These are phyloP conservation scores for Zizania palustris DNA, from an alignment of 202 grass and related monocot species.

Conservation along the genomic window DNA sequence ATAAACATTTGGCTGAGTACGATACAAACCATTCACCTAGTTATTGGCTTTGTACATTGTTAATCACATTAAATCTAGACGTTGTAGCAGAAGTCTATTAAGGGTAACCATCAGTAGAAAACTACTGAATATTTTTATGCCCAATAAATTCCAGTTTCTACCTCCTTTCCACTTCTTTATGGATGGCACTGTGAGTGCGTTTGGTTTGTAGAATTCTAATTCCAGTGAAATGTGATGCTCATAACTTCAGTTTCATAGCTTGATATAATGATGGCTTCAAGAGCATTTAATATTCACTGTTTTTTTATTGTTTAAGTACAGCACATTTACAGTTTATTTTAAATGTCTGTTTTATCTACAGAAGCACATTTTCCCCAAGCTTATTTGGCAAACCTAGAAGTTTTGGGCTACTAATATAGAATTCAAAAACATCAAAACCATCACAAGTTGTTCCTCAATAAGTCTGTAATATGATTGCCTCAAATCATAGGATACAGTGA, in stretches of 20 bases:
- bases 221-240: not conserved
- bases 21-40: not conserved
- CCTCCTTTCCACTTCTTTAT: not conserved
- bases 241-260: not conserved
- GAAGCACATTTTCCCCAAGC: not conserved
- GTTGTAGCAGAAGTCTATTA: not conserved
- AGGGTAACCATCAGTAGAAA: not conserved
- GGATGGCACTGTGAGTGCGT: not conserved
- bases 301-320: too few relatives aligned
- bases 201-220: not conserved
- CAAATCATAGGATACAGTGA: slow-evolving; percentile 2
- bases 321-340: not conserved
- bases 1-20: not conserved
- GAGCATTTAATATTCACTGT: too few relatives aligned
- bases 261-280: not conserved
- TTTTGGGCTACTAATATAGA: not conserved
- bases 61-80: not conserved
- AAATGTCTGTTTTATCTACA: not conserved
- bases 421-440: not conserved
- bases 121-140: not conserved
- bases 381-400: not conserved
- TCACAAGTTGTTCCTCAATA: not conserved
- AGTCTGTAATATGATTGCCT: not conserved
- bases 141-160: not conserved
- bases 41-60: not conserved